These are phyloP conservation scores for Schwanniomyces polymorphus DNA, from an alignment of 805 yeast genomes.

Conservation along the genomic window DNA sequence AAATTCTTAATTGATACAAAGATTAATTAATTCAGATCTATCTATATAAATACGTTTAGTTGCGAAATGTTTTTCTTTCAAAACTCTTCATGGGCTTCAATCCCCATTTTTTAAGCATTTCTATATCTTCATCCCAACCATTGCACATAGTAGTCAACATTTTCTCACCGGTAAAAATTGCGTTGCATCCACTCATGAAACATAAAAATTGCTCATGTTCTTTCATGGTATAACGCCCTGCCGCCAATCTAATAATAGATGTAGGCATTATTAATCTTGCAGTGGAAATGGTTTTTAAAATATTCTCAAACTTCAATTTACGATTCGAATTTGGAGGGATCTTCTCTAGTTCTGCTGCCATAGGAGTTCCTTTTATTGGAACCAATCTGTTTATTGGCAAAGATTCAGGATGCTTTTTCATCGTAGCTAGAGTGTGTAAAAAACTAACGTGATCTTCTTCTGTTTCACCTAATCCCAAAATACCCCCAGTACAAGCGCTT, in stretches of 20 bases:
- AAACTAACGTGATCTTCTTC: slow-evolving; percentile 70
- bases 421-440: slow-evolving; percentile 61
- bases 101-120: slow-evolving; percentile 71
- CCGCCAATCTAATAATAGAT: slow-evolving; percentile 71
- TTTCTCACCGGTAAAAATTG: slow-evolving; percentile 77
- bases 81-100: slow-evolving; percentile 55
- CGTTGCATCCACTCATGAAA: slow-evolving; percentile 77
- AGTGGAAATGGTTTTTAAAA: slow-evolving; percentile 70
- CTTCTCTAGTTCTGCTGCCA: slow-evolving; percentile 52
- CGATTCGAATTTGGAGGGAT: slow-evolving; percentile 34
- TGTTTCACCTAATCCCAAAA: slow-evolving; percentile 76
- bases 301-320: slow-evolving; percentile 56
- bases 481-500: slow-evolving; percentile 77
- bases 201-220: slow-evolving; percentile 74
- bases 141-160: slow-evolving; percentile 83
- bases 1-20: no score
- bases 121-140: slow-evolving; percentile 81
- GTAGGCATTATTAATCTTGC: slow-evolving; percentile 76
- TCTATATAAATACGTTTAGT: not conserved
- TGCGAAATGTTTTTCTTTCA: slow-evolving; percentile 5
- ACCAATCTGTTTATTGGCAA: slow-evolving; percentile 78
- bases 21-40: not conserved
- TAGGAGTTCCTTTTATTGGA: slow-evolving; percentile 78
- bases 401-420: slow-evolving; percentile 77
- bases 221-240: slow-evolving; percentile 80